These are phyloP conservation scores for Chlamydomonas incerta DNA, from an alignment of 139 green algal species.

Conservation along the genomic window DNA sequence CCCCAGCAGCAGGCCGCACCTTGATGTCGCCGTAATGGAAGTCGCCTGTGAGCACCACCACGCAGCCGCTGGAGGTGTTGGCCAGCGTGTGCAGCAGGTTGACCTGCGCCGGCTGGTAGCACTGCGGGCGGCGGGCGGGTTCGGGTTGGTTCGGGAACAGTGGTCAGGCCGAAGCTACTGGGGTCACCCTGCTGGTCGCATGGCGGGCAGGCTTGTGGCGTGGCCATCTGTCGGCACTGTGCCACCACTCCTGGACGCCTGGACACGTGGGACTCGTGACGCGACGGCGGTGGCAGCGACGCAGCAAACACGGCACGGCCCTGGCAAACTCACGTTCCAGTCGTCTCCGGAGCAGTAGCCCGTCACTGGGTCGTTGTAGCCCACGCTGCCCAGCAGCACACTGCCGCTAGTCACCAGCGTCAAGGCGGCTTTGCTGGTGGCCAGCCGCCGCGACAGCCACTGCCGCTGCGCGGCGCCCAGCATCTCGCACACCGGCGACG, in stretches of 20 bases:
- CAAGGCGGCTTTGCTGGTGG: conserved; percentile 46
- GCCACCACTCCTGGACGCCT: too few relatives aligned
- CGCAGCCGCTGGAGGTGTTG: conserved; percentile 61
- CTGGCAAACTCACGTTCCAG: conserved; percentile 43
- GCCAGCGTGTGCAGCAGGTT: conserved; percentile 70
- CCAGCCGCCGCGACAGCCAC: conserved; percentile 58
- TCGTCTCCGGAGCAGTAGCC: conserved; percentile 62
- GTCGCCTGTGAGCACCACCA: conserved; percentile 68
- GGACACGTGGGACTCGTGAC: too few relatives aligned
- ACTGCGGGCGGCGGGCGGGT: conserved; percentile 15
- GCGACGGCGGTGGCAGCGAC: too few relatives aligned
- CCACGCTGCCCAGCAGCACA: conserved; percentile 55
- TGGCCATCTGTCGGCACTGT: too few relatives aligned
- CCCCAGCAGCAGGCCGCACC: too few relatives aligned
- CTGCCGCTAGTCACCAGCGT: conserved; percentile 58
- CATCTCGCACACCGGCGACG: conserved; percentile 60
- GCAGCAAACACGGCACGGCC: too few relatives aligned
- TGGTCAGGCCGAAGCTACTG: too few relatives aligned
- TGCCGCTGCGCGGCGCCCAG: conserved; percentile 59
- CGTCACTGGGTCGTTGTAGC: conserved; percentile 1
- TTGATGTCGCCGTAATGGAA: conserved; percentile 71
- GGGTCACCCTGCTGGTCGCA: too few relatives aligned
- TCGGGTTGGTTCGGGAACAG: not conserved
- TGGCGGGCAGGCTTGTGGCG: too few relatives aligned
- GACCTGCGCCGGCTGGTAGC: conserved; percentile 61